Conservation (phyloP, 306 rosid genomes). For the Lathyrus aphaca region DNA sequence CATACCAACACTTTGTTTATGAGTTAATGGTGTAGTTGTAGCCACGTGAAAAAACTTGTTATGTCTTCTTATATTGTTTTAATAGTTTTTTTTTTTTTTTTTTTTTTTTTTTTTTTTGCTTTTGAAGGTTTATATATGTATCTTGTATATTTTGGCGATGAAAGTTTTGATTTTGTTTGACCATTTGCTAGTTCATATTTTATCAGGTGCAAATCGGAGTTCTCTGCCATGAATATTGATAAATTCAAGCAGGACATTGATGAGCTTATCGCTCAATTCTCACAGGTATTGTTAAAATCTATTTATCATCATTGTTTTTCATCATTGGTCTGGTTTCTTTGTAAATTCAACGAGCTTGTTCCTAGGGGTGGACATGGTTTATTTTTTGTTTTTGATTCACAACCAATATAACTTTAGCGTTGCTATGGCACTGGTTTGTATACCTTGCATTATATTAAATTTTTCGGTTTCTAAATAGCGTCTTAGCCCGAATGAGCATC, state of each 20-base stretch:
- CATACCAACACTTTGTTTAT: no score
- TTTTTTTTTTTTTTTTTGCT: no score
- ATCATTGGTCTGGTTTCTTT: slow-evolving; percentile 16
- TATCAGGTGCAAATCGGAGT: slow-evolving; percentile 21
- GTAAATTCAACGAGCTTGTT: neutral
- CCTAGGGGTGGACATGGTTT: neutral
- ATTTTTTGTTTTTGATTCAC: neutral
- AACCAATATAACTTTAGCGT: neutral
- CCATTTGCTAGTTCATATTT: neutral
- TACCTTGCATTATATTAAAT: neutral
- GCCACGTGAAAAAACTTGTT: no score
- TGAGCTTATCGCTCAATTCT: slow-evolving; percentile 66
- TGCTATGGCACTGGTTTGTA: neutral
- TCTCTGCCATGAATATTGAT: slow-evolving; percentile 49
- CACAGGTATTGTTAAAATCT: slow-evolving; percentile 46
- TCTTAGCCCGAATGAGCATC: no score
- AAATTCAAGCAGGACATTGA: slow-evolving; percentile 72
- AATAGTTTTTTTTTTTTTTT: no score
- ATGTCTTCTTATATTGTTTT: no score
- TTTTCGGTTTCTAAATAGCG: no score
- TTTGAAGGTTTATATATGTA: neutral
- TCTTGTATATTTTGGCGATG: slow-evolving; percentile 1
- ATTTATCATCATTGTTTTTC: neutral
- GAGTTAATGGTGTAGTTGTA: no score
- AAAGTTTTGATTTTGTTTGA: neutral